phyloP scores from a whole-genome alignment of 352 stramenopile species.

The Globisporangium takayamanum region DNA sequence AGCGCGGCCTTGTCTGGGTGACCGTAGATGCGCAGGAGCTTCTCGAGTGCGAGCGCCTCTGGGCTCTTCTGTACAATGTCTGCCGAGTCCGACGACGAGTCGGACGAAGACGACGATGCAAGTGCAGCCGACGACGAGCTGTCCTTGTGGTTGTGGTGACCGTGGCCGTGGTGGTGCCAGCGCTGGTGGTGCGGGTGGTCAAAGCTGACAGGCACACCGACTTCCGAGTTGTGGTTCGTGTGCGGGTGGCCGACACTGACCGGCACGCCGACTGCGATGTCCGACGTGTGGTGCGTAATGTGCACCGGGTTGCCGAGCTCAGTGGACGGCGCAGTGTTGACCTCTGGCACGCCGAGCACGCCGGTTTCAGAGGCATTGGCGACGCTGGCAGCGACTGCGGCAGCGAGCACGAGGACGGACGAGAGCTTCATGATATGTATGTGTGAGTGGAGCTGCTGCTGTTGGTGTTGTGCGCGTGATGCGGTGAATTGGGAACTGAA shows the following conservation, averaged over 20 bases:
- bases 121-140: not conserved
- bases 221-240: not conserved
- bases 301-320: constrained; percentile 8
- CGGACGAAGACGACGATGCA: not conserved
- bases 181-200: constrained; percentile 1
- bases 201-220: constrained; percentile 8
- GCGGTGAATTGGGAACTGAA: constrained; percentile 6
- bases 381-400: not conserved
- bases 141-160: constrained; percentile 2
- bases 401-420: constrained; percentile 4
- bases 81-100: not conserved
- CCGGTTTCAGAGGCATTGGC: constrained; percentile 1
- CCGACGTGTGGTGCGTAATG: not conserved
- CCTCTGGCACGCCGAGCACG: constrained; percentile 6
- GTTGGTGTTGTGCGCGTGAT: constrained; percentile 3
- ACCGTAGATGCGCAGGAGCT: constrained; percentile 14
- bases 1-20: not conserved
- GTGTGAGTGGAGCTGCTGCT: not conserved
- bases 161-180: constrained; percentile 1
- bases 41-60: constrained; percentile 3
- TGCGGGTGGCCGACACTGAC: constrained; percentile 1
- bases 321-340: not conserved
- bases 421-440: constrained; percentile 13
- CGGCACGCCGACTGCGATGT: constrained; percentile 1
- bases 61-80: constrained; percentile 7